phyloP scores from a whole-genome alignment of 257 asterid species.

The Solanum chmielewskii region DNA sequence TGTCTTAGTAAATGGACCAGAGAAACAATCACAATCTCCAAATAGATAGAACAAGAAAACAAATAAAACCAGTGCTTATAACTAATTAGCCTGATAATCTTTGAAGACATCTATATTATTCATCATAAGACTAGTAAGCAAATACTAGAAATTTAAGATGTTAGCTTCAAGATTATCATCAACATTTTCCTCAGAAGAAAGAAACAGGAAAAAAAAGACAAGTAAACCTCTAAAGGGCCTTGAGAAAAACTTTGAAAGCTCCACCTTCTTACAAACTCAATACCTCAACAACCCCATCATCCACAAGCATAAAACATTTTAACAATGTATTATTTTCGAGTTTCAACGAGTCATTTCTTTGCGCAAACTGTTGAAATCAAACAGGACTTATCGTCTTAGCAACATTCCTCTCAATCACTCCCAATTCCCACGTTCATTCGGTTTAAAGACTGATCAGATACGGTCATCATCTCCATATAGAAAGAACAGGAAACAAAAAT shows the following conservation, averaged over 20 bases:
- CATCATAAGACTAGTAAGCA: not conserved
- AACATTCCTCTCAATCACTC: not conserved
- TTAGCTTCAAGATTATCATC: not conserved
- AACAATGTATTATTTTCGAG: not conserved
- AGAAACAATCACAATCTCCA: not conserved
- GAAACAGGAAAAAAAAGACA: not conserved
- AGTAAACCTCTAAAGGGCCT: slow-evolving; percentile 19
- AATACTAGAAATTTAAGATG: not conserved
- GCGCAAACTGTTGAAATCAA: not conserved
- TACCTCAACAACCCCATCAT: not conserved
- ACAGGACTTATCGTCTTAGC: not conserved
- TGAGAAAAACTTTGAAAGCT: slow-evolving; percentile 42
- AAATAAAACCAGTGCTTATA: not conserved
- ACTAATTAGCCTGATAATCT: not conserved
- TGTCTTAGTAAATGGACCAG: not conserved
- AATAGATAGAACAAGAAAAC: not conserved
- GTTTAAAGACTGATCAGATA: not conserved
- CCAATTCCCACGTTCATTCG: no score
- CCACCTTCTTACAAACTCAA: not conserved
- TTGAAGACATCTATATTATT: not conserved
- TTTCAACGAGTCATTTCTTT: not conserved
- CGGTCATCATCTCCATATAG: not conserved
- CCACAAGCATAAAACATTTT: not conserved
- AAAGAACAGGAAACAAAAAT: not conserved
- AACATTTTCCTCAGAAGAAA: slow-evolving; percentile 3